These are phyloP conservation scores for Candolleomyces efflorescens DNA, from an alignment of 768 basidiomycete species.

Conservation along the genomic window DNA sequence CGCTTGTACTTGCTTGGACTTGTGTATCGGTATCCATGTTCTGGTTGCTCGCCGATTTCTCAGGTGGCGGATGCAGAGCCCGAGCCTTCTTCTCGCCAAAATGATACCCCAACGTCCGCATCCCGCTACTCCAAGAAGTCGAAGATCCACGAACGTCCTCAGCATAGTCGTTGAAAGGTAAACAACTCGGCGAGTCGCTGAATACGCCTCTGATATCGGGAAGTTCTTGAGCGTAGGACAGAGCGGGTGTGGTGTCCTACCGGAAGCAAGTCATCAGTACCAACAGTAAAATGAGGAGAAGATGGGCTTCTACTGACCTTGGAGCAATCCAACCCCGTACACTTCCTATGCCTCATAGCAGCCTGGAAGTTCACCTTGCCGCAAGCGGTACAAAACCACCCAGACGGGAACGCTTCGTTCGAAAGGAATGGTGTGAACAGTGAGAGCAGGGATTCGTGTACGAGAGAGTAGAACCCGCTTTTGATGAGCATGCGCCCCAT, in stretches of 20 bases:
- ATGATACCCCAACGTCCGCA: conserved; percentile 29
- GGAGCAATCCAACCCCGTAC: conserved; percentile 33
- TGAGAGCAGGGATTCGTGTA: conserved; percentile 27
- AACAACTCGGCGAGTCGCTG: conserved; percentile 23
- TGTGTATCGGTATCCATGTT: too few species aligned
- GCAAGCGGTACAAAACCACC: conserved; percentile 47
- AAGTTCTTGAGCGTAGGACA: conserved; percentile 25
- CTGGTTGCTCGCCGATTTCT: too few species aligned
- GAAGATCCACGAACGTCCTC: conserved; percentile 7
- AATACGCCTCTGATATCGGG: conserved; percentile 31
- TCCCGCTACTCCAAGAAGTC: conserved; percentile 26
- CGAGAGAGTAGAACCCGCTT: conserved; percentile 19
- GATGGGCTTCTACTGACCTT: not conserved
- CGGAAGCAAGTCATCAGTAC: not conserved
- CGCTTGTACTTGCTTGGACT: too few species aligned
- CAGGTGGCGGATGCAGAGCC: not conserved
- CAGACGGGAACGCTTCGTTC: conserved; percentile 35
- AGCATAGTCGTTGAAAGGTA: conserved; percentile 29
- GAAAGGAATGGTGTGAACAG: conserved; percentile 20
- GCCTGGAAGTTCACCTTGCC: conserved; percentile 45
- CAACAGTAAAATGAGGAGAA: not conserved
- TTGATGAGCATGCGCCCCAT: conserved; percentile 17
- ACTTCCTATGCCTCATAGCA: conserved; percentile 43
- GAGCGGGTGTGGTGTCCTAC: conserved; percentile 14
- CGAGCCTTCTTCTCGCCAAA: conserved; percentile 6